Base-by-base conservation (phyloP, 805 yeast species). In the Candida awuae region DNA sequence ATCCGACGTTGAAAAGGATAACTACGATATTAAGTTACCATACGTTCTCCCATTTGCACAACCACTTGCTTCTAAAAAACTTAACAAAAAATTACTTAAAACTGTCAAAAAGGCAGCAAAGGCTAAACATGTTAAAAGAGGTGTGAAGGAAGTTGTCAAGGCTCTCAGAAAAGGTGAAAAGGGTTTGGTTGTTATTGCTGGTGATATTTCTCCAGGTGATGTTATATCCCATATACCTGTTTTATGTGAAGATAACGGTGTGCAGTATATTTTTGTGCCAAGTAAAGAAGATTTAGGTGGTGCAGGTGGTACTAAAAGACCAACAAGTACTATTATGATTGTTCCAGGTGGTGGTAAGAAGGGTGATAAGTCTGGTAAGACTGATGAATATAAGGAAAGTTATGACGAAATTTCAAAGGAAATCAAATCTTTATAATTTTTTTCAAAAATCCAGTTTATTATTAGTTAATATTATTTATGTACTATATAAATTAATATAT, bases 291-390 rank as follows among this genome's bases (percentile, higher is more conserved):
- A 92, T 60, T 75, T 92, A 50, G 99, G 99, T 26, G 84, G 95
- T 47, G 98, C 99, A 19, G 97, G 97, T 59, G 95, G 97, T 46
- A 92, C 98, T 42, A 92, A 92, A 72, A 83, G 99, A 73, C 97
- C 98, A 52, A 92, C 99, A 28, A 86, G 97, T 28, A 88, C 95
- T 62, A 95, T 92, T 22, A 85, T 92, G 86, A 76, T 92, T 53
- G 92, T 88, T 39, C 98, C 99, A 54, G 95, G 95, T 42, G 94
- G 95, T 41, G 87, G 88, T 44, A 76, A 77, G 63, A 74, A 84
- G 39, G 45, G 45, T 37, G 45, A 43, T 56, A 82, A 79, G 69
- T 82, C 80, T 63, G 74, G 75, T 50, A 75, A 86, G 31, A 85
- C 76, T 47, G 75, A 77, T 49, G 97, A 90, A 58, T 92, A 92